Percentiles rank a stretch among this genome's conserved stretches.
Evolutionary conservation across 768 basidiomycete species (phyloP).

Genomic region (Boletus insuetus): DNA sequence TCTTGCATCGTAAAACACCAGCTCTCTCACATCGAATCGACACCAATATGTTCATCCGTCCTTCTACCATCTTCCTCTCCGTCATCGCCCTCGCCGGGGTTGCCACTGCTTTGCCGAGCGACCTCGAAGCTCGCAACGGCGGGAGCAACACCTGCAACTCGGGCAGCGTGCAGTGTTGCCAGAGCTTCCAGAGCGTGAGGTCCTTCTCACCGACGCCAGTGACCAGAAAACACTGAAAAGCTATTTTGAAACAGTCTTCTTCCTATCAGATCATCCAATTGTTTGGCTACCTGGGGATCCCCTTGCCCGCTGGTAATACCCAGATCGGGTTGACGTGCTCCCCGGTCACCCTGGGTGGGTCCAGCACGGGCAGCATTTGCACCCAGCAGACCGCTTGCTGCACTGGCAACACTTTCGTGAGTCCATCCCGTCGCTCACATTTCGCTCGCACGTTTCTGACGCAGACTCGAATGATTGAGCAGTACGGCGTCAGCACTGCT

Average conservation of each 20-base stretch:
- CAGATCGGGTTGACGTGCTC: conserved; percentile 2
- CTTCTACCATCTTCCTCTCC: background rate
- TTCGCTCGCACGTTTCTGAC: background rate
- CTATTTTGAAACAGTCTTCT: background rate
- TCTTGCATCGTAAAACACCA: background rate
- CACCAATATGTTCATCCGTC: conserved; percentile 2
- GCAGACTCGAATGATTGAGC: too few relatives aligned
- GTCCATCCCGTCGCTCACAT: background rate
- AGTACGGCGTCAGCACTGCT: background rate
- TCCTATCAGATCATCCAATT: background rate
- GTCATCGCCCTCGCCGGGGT: conserved; percentile 7
- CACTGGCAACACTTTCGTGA: background rate
- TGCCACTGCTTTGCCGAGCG: background rate
- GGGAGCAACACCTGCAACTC: conserved; percentile 34
- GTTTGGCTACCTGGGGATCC: background rate
- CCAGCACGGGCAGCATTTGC: background rate
- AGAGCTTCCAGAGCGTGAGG: background rate
- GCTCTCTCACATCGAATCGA: background rate
- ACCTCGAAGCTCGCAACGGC: background rate
- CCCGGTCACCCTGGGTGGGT: background rate
- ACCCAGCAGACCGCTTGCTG: conserved; percentile 2
- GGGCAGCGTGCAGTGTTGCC: conserved; percentile 29
- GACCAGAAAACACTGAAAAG: background rate
- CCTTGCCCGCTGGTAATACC: background rate
- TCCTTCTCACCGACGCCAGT: background rate